A percentile compares a stretch with the other conserved stretches of the same genome.
Conservation (phyloP, 345 rosid genomes). For the Brassica carinata region DNA sequence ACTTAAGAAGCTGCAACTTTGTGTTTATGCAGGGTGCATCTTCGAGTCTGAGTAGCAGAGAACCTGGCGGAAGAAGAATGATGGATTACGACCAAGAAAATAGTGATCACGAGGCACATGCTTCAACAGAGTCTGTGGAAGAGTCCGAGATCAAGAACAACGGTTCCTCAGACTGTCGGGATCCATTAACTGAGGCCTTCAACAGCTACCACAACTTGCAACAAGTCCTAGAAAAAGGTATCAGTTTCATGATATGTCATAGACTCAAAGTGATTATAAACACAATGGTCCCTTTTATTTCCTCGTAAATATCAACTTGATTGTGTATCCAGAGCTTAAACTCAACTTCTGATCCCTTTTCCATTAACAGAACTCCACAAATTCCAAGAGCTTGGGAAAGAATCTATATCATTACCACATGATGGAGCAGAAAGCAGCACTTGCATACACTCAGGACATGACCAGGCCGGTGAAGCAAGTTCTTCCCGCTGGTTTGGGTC, state of each 20-base stretch:
- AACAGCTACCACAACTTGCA: conserved; percentile 58
- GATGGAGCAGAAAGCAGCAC: conserved; percentile 37
- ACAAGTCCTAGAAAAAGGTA: conserved; percentile 69
- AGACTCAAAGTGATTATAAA: background rate
- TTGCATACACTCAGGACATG: conserved; percentile 25
- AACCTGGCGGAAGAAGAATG: conserved; percentile 50
- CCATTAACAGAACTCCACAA: conserved; percentile 55
- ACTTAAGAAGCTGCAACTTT: conserved; percentile 86
- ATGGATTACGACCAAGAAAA: conserved; percentile 58
- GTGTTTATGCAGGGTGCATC: conserved; percentile 69
- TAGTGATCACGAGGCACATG: conserved; percentile 50
- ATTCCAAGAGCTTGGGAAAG: conserved; percentile 59
- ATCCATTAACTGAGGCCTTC: conserved; percentile 59
- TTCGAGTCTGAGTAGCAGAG: conserved; percentile 56
- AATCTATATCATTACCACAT: conserved; percentile 35
- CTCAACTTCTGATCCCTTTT: background rate
- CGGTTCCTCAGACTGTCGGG: conserved; percentile 44
- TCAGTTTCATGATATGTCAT: conserved; percentile 6
- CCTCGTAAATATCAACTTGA: background rate
- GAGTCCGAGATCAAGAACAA: conserved; percentile 48
- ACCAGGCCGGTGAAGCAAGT: conserved; percentile 40
- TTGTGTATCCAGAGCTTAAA: conserved; percentile 6
- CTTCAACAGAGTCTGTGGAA: conserved; percentile 45
- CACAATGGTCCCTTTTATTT: background rate
- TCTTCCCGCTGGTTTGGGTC: conserved; percentile 44